A percentile compares a stretch with the other conserved stretches of the same genome.
These are phyloP conservation scores for Cladophialophora immunda DNA, from an alignment of 2,329 filamentous ascomycete species.

Conservation along the genomic window DNA sequence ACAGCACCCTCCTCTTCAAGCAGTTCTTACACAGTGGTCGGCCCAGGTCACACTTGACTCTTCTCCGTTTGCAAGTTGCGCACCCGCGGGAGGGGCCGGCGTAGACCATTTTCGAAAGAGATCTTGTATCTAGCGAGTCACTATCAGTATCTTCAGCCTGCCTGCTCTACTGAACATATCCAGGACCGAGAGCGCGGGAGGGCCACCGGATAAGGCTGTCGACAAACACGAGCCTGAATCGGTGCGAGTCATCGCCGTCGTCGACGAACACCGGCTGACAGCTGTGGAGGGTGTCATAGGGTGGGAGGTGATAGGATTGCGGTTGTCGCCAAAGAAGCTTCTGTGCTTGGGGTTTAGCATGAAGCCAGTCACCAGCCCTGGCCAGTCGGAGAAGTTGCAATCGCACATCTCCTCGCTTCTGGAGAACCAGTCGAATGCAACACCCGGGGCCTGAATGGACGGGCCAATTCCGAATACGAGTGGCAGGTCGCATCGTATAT, in stretches of 20 bases:
- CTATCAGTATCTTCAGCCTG: background rate
- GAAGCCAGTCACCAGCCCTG: background rate
- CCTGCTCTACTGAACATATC: background rate
- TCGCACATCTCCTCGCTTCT: background rate
- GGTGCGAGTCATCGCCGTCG: background rate
- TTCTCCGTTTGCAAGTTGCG: constrained; percentile 1
- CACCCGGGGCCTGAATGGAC: background rate
- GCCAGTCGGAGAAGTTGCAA: background rate
- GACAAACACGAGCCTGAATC: background rate
- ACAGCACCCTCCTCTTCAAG: constrained; percentile 9
- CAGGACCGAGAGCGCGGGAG: background rate
- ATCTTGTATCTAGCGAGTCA: background rate
- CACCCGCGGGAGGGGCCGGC: constrained; percentile 6
- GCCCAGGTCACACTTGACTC: background rate
- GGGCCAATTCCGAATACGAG: background rate
- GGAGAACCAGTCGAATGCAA: background rate
- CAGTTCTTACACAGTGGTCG: constrained; percentile 9
- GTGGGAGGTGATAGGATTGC: background rate
- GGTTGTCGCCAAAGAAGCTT: background rate
- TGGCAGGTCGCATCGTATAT: background rate
- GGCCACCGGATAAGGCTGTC: background rate
- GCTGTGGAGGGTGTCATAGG: background rate
- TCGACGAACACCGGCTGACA: background rate
- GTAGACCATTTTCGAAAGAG: constrained; percentile 4
- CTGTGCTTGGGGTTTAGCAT: background rate